phyloP scores from a whole-genome alignment of 768 basidiomycete genomes.

The Suillus subaureus region DNA sequence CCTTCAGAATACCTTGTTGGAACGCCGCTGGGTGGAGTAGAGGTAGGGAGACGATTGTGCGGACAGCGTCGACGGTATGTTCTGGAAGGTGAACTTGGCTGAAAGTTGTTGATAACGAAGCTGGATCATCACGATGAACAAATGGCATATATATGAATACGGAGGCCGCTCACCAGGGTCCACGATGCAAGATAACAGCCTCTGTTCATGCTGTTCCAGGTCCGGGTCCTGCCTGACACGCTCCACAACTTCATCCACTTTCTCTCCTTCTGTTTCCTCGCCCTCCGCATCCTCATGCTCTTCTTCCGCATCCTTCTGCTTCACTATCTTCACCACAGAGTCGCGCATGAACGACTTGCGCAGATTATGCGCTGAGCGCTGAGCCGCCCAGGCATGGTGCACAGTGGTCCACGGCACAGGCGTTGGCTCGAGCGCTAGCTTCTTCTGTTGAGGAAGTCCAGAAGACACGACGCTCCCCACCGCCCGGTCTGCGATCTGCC shows the following conservation, averaged over 20 bases:
- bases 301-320: constrained; percentile 37
- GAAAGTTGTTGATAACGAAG: constrained; percentile 80
- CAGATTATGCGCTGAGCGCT: constrained; percentile 49
- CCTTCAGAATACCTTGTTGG: constrained; percentile 84
- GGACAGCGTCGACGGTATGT: constrained; percentile 88
- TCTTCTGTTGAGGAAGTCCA: constrained; percentile 13
- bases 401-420: constrained; percentile 69
- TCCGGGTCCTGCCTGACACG: constrained; percentile 72
- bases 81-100: constrained; percentile 85
- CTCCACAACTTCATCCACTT: constrained; percentile 73
- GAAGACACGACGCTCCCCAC: constrained; percentile 61
- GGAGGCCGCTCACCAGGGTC: constrained; percentile 58
- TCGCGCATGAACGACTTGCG: constrained; percentile 67
- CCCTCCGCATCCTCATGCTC: constrained; percentile 27
- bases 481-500: constrained; percentile 74
- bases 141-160: neutral
- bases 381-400: constrained; percentile 64
- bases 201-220: constrained; percentile 80
- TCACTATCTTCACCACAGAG: constrained; percentile 36
- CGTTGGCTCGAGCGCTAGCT: constrained; percentile 45
- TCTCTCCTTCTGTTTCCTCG: constrained; percentile 37
- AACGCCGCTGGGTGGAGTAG: constrained; percentile 87
- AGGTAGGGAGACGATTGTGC: constrained; percentile 89
- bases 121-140: constrained; percentile 37
- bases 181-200: constrained; percentile 83